Evolutionary conservation across 257 asterid species (phyloP).

Genomic region (Rhazya stricta): DNA sequence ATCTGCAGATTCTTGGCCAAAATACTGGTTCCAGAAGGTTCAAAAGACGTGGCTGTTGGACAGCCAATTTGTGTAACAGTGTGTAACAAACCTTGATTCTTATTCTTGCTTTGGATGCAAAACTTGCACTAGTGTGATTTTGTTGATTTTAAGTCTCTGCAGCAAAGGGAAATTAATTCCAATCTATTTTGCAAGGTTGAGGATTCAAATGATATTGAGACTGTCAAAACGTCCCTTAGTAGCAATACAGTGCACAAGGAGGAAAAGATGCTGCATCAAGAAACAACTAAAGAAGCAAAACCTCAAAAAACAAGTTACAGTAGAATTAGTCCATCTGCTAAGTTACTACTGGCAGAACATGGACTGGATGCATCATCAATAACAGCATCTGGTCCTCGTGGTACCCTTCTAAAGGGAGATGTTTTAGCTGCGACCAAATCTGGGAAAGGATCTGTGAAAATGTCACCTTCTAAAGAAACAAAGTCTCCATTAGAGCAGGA

Average conservation of each 20-base stretch:
- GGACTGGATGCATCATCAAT: constrained; percentile 78
- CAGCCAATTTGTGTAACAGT: constrained; percentile 92
- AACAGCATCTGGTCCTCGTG: constrained; percentile 90
- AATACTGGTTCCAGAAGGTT: constrained; percentile 88
- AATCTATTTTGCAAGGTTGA: constrained; percentile 66
- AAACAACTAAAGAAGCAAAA: constrained; percentile 35
- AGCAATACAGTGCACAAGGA: constrained; percentile 42
- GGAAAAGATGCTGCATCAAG: constrained; percentile 39
- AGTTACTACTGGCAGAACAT: constrained; percentile 67
- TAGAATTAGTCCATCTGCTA: constrained; percentile 94
- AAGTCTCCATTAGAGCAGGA: constrained; percentile 36
- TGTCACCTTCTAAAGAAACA: constrained; percentile 40
- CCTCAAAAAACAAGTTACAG: constrained; percentile 41
- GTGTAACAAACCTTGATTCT: constrained; percentile 28
- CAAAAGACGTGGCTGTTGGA: constrained; percentile 92
- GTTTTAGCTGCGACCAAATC: constrained; percentile 86
- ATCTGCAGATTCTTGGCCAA: constrained; percentile 78
- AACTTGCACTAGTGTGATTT: not conserved
- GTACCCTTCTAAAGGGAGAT: constrained; percentile 92
- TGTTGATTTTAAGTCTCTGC: constrained; percentile 6
- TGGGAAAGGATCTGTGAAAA: constrained; percentile 57
- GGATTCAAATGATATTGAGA: constrained; percentile 77
- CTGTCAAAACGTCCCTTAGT: constrained; percentile 53
- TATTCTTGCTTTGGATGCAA: not conserved
- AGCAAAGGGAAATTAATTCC: constrained; percentile 19